Base-by-base conservation (phyloP, 1,284 basidiomycete genomes). In the Ustilago vetiveriae region DNA sequence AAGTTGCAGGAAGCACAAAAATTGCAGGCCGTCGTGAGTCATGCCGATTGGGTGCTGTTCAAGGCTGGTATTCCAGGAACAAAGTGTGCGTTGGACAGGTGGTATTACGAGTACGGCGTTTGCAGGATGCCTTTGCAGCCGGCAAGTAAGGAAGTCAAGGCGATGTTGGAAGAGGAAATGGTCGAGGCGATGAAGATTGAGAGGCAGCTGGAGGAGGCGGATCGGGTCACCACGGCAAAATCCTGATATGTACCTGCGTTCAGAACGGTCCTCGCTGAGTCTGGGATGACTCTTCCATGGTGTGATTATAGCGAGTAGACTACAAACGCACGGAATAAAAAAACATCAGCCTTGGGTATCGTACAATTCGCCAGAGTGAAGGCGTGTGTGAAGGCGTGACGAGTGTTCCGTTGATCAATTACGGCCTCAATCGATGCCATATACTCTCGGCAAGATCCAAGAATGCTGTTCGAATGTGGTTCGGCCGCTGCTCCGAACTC, bases 41-140 rank as follows among this genome's bases (percentile, higher is more conserved):
- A 87, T 29, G 91, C 88, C 4, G 92, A 95, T 79, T 89, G 85
- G 66, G 90, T 90, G 13, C 89, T 92, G 74, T 87, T 90, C 24
- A 90, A 90, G 80, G 83, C 87, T 3, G 90, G 89, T 4, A 90
- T 94, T 71, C 84, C 90, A 1, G 92, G 92, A 7, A 92, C 90
- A 13, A 95, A 95, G 83, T 89, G 85, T 80, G 85, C 91, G 47
- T 83, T 93, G 26, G 84, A 90, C 82, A 88, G 87, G 79, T 82
- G 90, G 45, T 76, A 74, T 71, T 91, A 91, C 6, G 91, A 91
- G 76, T 90, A 90, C 16, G 90, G 92, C 0, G 82, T 86, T 30
- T 88, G 90, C 36, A 87, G 92, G 56, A 88, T 85, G 64, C 90
- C 93, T 10, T 86, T 95, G 44, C 86, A 87, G 36, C 87, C 88